A percentile compares a stretch with the other conserved stretches of the same genome.
Conservation (phyloP, 257 asterid species). For the Penstemon eatonii region DNA sequence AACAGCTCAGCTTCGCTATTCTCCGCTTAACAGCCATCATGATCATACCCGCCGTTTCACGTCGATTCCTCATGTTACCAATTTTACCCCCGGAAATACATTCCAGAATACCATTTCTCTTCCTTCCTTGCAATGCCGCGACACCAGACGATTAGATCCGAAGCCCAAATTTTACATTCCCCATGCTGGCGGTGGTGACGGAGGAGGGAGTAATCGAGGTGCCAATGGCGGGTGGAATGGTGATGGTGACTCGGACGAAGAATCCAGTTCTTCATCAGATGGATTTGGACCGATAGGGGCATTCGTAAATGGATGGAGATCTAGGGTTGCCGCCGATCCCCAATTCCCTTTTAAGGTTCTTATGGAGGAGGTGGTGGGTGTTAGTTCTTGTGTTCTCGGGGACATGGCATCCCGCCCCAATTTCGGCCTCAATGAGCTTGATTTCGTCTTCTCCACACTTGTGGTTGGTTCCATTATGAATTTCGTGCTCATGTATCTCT, state of each 20-base stretch:
- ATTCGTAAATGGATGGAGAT: conserved; percentile 78
- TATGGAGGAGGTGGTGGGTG: conserved; percentile 93
- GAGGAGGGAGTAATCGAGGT: conserved; percentile 32
- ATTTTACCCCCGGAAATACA: conserved; percentile 5
- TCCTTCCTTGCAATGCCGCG: not conserved
- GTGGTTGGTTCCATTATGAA: conserved; percentile 82
- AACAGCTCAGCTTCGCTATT: conserved; percentile 9
- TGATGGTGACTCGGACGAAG: conserved; percentile 50
- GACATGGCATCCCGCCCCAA: conserved; percentile 96
- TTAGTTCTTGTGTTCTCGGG: conserved; percentile 74
- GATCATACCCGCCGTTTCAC: not conserved
- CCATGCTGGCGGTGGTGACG: conserved; percentile 19
- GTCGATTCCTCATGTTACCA: not conserved
- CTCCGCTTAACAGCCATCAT: conserved; percentile 4
- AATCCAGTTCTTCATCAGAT: conserved; percentile 40
- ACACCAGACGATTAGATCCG: not conserved
- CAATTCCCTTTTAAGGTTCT: conserved; percentile 89
- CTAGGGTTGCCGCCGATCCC: conserved; percentile 88
- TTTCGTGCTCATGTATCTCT: conserved; percentile 78
- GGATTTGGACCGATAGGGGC: conserved; percentile 81
- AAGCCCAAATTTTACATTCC: conserved; percentile 7
- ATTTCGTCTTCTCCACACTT: conserved; percentile 84
- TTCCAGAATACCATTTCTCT: not conserved
- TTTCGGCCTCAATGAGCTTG: conserved; percentile 91
- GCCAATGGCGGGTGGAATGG: conserved; percentile 37